Evolutionary conservation across 2,329 filamentous ascomycete genomes (phyloP).

Genomic region (Epichloe uncinata): DNA sequence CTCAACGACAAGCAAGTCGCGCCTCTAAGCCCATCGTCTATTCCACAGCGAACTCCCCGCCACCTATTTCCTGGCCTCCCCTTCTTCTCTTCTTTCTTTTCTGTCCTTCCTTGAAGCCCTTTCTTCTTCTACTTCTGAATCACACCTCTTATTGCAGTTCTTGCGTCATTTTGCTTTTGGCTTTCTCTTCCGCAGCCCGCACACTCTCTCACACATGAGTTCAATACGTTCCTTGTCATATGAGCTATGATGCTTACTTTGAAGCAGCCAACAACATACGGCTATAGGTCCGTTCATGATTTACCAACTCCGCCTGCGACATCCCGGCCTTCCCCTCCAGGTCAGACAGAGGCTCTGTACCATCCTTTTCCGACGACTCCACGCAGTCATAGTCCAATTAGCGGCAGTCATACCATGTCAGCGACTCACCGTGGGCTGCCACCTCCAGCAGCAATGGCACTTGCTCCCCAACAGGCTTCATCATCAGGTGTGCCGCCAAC

Average conservation of each 20-base stretch:
- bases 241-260: constrained; percentile 45
- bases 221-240: constrained; percentile 12
- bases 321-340: constrained; percentile 41
- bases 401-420: constrained; percentile 44
- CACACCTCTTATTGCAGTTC: neutral
- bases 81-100: neutral
- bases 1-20: neutral
- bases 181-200: neutral
- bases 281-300: constrained; percentile 49
- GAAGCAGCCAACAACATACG: constrained; percentile 45
- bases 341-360: constrained; percentile 32
- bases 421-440: constrained; percentile 57
- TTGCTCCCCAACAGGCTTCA: constrained; percentile 34
- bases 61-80: neutral
- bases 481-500: constrained; percentile 13
- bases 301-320: constrained; percentile 44
- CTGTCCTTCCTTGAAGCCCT: neutral
- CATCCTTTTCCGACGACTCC: constrained; percentile 26
- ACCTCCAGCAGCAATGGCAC: constrained; percentile 51
- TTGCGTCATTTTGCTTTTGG: neutral
- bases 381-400: constrained; percentile 32
- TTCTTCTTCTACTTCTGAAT: neutral
- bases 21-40: neutral
- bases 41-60: neutral
- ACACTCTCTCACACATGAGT: constrained; percentile 13